A percentile compares a stretch with the other conserved stretches of the same genome.
Conservation (phyloP, 768 basidiomycete genomes). For the Vishniacozyma victoriae region DNA sequence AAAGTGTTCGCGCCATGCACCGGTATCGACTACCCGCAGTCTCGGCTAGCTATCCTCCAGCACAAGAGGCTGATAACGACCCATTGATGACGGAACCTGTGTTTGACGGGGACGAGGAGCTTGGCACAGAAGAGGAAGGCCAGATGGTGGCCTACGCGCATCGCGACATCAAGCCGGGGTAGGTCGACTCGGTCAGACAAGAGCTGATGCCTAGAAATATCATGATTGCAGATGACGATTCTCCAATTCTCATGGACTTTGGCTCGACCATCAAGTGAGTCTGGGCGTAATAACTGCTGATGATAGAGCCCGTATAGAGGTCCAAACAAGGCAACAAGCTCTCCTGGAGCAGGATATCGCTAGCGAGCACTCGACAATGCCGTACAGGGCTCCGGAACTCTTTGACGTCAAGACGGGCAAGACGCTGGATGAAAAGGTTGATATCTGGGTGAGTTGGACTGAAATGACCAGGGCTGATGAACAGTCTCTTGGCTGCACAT, state of each 20-base stretch:
- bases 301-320: slow-evolving; percentile 61
- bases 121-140: slow-evolving; percentile 47
- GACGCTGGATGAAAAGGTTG: slow-evolving; percentile 85
- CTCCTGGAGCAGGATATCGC: slow-evolving; percentile 86
- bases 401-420: slow-evolving; percentile 94
- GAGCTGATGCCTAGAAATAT: slow-evolving; percentile 61
- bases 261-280: slow-evolving; percentile 69
- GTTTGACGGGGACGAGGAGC: slow-evolving; percentile 76
- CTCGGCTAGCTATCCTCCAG: slow-evolving; percentile 30
- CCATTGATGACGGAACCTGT: slow-evolving; percentile 64
- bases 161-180: slow-evolving; percentile 95
- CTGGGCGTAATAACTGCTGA: slow-evolving; percentile 1
- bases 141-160: slow-evolving; percentile 87
- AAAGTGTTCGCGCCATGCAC: slow-evolving; percentile 80
- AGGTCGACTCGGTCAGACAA: slow-evolving; percentile 38
- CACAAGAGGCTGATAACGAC: slow-evolving; percentile 61
- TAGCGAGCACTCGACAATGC: slow-evolving; percentile 97
- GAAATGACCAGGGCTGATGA: not conserved
- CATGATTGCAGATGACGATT: slow-evolving; percentile 89
- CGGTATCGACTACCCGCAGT: slow-evolving; percentile 61
- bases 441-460: slow-evolving; percentile 77
- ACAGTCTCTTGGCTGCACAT: slow-evolving; percentile 89
- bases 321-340: slow-evolving; percentile 79
- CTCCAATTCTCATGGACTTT: slow-evolving; percentile 95
- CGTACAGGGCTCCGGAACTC: slow-evolving; percentile 92